Percentiles rank a stretch among this genome's conserved stretches.
Evolutionary conservation across 2,329 filamentous ascomycete species (phyloP).

Genomic region (Hypoxylon sp.): DNA sequence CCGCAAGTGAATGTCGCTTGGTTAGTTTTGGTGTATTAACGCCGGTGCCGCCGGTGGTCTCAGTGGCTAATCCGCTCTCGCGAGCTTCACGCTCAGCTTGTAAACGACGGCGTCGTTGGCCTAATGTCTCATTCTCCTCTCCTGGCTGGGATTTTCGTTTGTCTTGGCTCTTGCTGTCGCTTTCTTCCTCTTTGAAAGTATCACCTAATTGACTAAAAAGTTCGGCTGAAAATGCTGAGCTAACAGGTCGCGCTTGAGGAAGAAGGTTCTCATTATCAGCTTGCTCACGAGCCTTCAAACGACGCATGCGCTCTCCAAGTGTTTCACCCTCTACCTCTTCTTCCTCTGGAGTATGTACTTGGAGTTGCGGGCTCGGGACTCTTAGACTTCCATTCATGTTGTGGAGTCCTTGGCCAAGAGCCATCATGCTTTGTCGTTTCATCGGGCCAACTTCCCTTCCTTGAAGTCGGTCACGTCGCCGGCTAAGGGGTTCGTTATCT

Average conservation of each 20-base stretch:
- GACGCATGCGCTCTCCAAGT: slow-evolving; percentile 69
- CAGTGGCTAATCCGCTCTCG: slow-evolving; percentile 60
- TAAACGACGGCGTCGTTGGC: slow-evolving; percentile 76
- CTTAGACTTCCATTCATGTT: slow-evolving; percentile 40
- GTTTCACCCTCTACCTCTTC: slow-evolving; percentile 71
- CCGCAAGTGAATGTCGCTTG: slow-evolving; percentile 58
- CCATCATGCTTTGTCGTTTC: slow-evolving; percentile 57
- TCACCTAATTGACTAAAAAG: slow-evolving; percentile 70
- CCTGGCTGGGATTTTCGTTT: slow-evolving; percentile 44
- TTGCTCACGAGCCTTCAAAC: slow-evolving; percentile 67
- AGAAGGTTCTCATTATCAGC: slow-evolving; percentile 53
- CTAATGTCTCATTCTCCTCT: slow-evolving; percentile 78
- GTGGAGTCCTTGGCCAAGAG: slow-evolving; percentile 47
- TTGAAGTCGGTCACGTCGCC: slow-evolving; percentile 76
- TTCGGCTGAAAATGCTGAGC: slow-evolving; percentile 72
- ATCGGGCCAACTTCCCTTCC: slow-evolving; percentile 61
- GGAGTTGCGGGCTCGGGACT: slow-evolving; percentile 43
- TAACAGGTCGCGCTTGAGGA: slow-evolving; percentile 66
- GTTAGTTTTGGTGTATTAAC: slow-evolving; percentile 56
- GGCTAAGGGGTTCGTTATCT: slow-evolving; percentile 88
- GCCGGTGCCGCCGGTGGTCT: slow-evolving; percentile 43
- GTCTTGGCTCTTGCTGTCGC: slow-evolving; percentile 44
- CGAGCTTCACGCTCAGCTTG: slow-evolving; percentile 74
- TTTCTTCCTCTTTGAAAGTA: slow-evolving; percentile 55
- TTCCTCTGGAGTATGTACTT: slow-evolving; percentile 49